Base-by-base conservation (phyloP, 805 yeast genomes). In the Starmerella kuoi region DNA sequence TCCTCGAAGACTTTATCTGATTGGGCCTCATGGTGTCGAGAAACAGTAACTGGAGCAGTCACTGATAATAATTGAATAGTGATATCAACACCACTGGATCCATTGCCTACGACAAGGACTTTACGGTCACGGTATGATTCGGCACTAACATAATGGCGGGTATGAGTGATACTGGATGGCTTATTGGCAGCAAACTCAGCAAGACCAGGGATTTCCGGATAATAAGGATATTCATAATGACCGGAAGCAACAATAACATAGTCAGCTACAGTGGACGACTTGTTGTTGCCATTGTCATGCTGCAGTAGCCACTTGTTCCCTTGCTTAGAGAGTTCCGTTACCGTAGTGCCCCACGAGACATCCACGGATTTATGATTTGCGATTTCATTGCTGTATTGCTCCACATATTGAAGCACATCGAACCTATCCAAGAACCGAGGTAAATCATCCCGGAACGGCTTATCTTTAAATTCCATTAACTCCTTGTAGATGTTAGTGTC, bases 11-110 rank as follows among this genome's bases (percentile, higher is more conserved):
- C n/a, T 1, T 20, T 35, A 1, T 62, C 66, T 46, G 65, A 65
- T 24, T 59, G 49, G 1, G 73, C 73, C 15, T 21, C 46, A 3
- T 40, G 68, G 48, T 80, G 63, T 12, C 67, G 61, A 9, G 78
- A 68, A 45, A 74, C 68, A 53, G 68, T 66, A 12, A 77, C 63
- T 38, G 53, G 50, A 8, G 66, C 59, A 35, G 72, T 61, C 3
- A 45, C 54, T 2, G 64, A 62, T 1, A 76, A 71, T 17, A 77
- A 54, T 55, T 80, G 87, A 43, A 68, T 69, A 2, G 84, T 72
- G 32, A 81, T 64, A 55, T 85, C 94, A 17, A 74, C 71, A 22
- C 88, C 94, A 24, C 85, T 76, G 2, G 91, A 79, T 9, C 78
- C 75, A 52, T 77, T 78, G 0, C 94, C 94, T n/a, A 83, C 73